A percentile compares a stretch with the other conserved stretches of the same genome.
Evolutionary conservation across 2,329 filamentous ascomycete species (phyloP).

Genomic region (Sporothrix inflata): DNA sequence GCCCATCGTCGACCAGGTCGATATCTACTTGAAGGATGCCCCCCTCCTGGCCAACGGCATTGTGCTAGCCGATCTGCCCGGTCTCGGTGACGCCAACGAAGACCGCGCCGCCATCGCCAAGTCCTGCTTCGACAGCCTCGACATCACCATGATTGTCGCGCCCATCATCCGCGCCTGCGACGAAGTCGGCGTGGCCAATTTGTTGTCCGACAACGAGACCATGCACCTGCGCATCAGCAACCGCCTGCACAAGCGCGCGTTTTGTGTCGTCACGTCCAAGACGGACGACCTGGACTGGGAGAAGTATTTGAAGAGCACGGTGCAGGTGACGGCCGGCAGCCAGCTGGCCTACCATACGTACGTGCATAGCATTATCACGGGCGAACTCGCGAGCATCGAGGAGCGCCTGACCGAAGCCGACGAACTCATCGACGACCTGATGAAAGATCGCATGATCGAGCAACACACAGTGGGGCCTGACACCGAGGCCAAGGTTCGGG

Average conservation of each 20-base stretch:
- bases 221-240: constrained; percentile 39
- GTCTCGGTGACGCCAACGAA: constrained; percentile 48
- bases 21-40: constrained; percentile 48
- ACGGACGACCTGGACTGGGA: constrained; percentile 38
- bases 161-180: constrained; percentile 38
- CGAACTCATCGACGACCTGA: not conserved
- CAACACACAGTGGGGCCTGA: not conserved
- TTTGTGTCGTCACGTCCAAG: constrained; percentile 40
- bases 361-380: not conserved
- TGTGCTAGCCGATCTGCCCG: constrained; percentile 58
- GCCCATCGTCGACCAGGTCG: constrained; percentile 45
- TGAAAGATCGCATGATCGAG: not conserved
- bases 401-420: not conserved
- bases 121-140: constrained; percentile 33
- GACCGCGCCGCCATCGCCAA: constrained; percentile 38
- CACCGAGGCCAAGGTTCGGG: not conserved
- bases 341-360: not conserved
- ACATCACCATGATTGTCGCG: constrained; percentile 39
- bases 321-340: not conserved
- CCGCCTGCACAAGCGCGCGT: constrained; percentile 34
- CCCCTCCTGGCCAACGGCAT: constrained; percentile 52
- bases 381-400: not conserved
- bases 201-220: constrained; percentile 39
- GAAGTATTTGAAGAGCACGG: not conserved
- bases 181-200: constrained; percentile 33